phyloP scores from a whole-genome alignment of 306 rosid genomes.

The Gleditsia sinensis region DNA sequence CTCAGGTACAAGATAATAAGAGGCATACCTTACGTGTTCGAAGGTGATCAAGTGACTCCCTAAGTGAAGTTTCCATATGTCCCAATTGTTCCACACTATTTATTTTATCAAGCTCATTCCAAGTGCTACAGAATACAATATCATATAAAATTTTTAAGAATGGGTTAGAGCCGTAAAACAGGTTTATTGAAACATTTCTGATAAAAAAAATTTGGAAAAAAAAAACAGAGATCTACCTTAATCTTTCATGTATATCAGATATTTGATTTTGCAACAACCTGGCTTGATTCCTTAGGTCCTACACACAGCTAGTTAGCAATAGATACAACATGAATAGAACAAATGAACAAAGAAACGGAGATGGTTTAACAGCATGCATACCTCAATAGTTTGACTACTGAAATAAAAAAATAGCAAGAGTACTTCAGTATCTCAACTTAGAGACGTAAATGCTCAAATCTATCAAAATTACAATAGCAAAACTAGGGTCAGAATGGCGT shows the following conservation, averaged over 20 bases:
- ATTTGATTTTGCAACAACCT: slow-evolving; percentile 52
- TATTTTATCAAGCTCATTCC: slow-evolving; percentile 67
- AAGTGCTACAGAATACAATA: slow-evolving; percentile 55
- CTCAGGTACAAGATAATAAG: neutral
- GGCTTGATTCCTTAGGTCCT: slow-evolving; percentile 69
- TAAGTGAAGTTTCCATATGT: slow-evolving; percentile 77
- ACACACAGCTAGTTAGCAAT: slow-evolving; percentile 17
- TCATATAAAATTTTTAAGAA: slow-evolving; percentile 31
- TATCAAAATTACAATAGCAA: neutral
- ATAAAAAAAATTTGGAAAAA: neutral
- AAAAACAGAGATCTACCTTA: slow-evolving; percentile 50
- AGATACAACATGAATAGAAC: neutral
- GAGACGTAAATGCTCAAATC: neutral
- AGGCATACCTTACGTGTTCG: slow-evolving; percentile 62
- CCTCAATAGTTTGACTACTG: slow-evolving; percentile 87
- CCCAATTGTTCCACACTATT: slow-evolving; percentile 66
- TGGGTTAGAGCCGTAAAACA: neutral
- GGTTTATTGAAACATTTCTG: neutral
- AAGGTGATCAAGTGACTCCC: slow-evolving; percentile 74
- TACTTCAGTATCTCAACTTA: slow-evolving; percentile 5
- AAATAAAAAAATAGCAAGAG: slow-evolving; percentile 13
- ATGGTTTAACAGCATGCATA: slow-evolving; percentile 29
- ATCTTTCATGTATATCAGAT: slow-evolving; percentile 67
- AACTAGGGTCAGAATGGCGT: slow-evolving; percentile 11
- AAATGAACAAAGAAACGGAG: slow-evolving; percentile 1